Evolutionary conservation across 768 basidiomycete species (phyloP).

Genomic region (Lactifluus echinatus): DNA sequence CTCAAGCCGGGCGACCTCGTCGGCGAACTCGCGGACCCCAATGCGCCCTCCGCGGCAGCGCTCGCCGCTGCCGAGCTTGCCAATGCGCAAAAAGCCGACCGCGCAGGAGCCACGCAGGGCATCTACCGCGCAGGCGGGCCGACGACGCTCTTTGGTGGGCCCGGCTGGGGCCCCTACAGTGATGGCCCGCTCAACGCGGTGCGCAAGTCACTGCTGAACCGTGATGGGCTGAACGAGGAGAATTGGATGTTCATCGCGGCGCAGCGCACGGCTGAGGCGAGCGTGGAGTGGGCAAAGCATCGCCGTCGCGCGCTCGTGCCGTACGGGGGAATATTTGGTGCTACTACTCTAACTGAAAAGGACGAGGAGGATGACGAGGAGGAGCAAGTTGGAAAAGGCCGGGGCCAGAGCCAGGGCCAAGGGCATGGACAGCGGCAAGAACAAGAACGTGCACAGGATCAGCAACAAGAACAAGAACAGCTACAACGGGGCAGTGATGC

Average conservation of each 20-base stretch:
- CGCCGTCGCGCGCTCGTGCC: slow-evolving; percentile 45
- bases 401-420: background rate
- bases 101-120: slow-evolving; percentile 45
- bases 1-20: slow-evolving; percentile 77
- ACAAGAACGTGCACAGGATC: slow-evolving; percentile 22
- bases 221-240: slow-evolving; percentile 77
- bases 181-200: slow-evolving; percentile 82
- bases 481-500: slow-evolving; percentile 15
- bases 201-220: slow-evolving; percentile 64
- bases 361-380: slow-evolving; percentile 28
- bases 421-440: background rate
- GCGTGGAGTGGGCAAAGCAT: slow-evolving; percentile 53
- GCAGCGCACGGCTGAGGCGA: slow-evolving; percentile 51
- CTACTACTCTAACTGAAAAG: slow-evolving; percentile 13
- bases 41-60: slow-evolving; percentile 49
- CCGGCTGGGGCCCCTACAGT: slow-evolving; percentile 81
- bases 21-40: slow-evolving; percentile 57
- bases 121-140: slow-evolving; percentile 89
- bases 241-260: slow-evolving; percentile 91
- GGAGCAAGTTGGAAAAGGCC: slow-evolving; percentile 25
- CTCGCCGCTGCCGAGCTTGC: slow-evolving; percentile 36
- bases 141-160: slow-evolving; percentile 82
- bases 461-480: slow-evolving; percentile 23
- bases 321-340: slow-evolving; percentile 40
- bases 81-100: slow-evolving; percentile 33